Evolutionary conservation across 352 stramenopile genomes (phyloP).

Genomic region (Globisporangium yorkense): DNA sequence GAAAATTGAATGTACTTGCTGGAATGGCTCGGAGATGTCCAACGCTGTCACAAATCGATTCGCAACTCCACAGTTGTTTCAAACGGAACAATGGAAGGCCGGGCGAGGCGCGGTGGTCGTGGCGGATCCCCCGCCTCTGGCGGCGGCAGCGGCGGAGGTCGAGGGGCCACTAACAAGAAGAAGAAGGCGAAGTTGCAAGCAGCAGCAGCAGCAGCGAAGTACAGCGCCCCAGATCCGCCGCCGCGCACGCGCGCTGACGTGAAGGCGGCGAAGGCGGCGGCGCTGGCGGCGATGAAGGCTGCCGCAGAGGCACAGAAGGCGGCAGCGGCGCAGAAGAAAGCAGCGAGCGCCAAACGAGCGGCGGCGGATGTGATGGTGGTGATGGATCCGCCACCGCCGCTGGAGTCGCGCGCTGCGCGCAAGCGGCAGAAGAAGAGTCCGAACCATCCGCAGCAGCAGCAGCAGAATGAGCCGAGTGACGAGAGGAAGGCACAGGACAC

Average conservation of each 20-base stretch:
- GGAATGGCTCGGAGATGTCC: not conserved
- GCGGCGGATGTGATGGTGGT: not conserved
- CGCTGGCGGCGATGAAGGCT: slow-evolving; percentile 8
- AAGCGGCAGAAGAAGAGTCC: not conserved
- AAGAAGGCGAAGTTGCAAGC: not conserved
- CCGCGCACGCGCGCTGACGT: slow-evolving; percentile 10
- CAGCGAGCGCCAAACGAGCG: not conserved
- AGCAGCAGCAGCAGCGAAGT: not conserved
- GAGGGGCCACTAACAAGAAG: not conserved
- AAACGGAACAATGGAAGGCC: not conserved
- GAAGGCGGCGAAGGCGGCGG: slow-evolving; percentile 11
- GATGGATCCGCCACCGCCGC: not conserved
- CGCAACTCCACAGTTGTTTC: not conserved
- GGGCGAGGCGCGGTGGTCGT: not conserved
- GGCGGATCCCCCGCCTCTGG: not conserved
- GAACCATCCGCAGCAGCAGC: not conserved
- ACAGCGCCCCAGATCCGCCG: not conserved
- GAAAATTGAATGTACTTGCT: not conserved
- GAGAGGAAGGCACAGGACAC: not conserved
- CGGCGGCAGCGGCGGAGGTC: no score
- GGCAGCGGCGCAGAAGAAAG: not conserved
- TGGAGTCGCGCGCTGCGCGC: not conserved
- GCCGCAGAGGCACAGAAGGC: slow-evolving; percentile 18
- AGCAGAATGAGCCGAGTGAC: no score
- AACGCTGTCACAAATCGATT: not conserved